Evolutionary conservation across 345 rosid genomes (phyloP), one percentile per base, ranked within the genome.

Genomic region (Rhodomyrtus tomentosa): DNA sequence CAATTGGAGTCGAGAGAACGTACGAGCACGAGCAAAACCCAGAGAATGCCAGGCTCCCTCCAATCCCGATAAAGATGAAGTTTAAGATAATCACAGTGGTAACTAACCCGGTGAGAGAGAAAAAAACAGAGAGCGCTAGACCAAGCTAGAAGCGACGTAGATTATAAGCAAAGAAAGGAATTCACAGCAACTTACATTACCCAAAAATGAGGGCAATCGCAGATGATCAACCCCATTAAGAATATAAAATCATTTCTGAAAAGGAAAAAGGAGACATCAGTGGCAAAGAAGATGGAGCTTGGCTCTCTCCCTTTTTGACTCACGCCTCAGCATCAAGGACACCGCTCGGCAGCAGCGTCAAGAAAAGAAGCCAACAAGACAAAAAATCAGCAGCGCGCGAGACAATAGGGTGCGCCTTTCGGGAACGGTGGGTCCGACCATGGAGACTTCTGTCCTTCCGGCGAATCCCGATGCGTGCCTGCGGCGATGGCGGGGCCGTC

Each of bases 111-210:
- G 76, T 8, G 9, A 68, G 4, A 68, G 40, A 10, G 18, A 68
- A 36, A 21, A 51, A 3, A 50, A 82, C 15, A 82, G 74, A 82
- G 76, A 25, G 50, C 32, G 73, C 11, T 45, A 82, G 72, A 50
- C 84, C 85, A 82, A 88, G 86, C 89, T 73, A 76, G 25, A 83
- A 32, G 54, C 8, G 79, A 89, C 92, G 92, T 92, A 81, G 91
- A 90, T 89, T 90, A 82, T 21, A 93, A 93, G 95, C 93, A 93
- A 92, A 91, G 92, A 52, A 92, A 90, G 86, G 92, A 87, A 87
- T 87, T 82, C 85, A 81, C 10, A 1, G 1, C 79, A 36, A 68
- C 38, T 21, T 21, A 32, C 79, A 16, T 82, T 32, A 5, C 52
- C 42, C 76, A 56, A 59, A 82, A 55, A 68, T 48, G 48, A 42